Evolutionary conservation across 176 grass and related monocot genomes (phyloP).

Genomic region (Juncus inflexus): DNA sequence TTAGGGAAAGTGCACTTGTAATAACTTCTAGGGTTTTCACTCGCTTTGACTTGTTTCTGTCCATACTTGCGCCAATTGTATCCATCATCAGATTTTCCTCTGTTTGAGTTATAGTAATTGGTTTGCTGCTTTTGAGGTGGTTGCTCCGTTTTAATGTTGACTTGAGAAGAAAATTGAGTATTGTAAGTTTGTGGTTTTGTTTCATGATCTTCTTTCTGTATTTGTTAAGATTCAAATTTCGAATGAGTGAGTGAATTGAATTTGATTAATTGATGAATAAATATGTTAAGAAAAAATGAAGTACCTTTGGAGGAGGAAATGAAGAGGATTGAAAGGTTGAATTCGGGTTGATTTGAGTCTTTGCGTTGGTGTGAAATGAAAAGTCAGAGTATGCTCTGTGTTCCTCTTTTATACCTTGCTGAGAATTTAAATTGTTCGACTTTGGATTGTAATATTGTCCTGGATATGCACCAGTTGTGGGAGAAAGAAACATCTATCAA

Average conservation of each 20-base stretch:
- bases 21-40: conserved; percentile 42
- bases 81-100: conserved; percentile 36
- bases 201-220: conserved; percentile 22
- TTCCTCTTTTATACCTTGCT: conserved; percentile 23
- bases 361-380: conserved; percentile 51
- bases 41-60: conserved; percentile 46
- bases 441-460: conserved; percentile 48
- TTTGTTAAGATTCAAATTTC: conserved; percentile 3
- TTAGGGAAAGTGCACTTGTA: conserved; percentile 42
- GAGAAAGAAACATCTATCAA: conserved; percentile 59
- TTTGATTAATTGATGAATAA: not conserved
- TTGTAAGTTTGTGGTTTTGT: conserved; percentile 7
- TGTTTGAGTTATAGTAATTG: conserved; percentile 11
- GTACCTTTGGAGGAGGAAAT: conserved; percentile 50
- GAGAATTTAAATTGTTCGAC: conserved; percentile 22
- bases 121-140: not conserved
- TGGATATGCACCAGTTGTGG: conserved; percentile 75
- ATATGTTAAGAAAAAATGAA: not conserved
- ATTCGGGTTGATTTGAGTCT: conserved; percentile 9
- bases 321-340: conserved; percentile 18
- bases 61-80: conserved; percentile 53
- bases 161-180: conserved; percentile 24
- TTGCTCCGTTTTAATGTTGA: conserved; percentile 19
- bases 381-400: conserved; percentile 35
- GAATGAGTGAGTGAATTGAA: not conserved